Percentiles rank a stretch among this genome's conserved stretches.
These are phyloP conservation scores for Mortierella polycephala DNA, from an alignment of 371 early-diverging fungal species.

Conservation along the genomic window DNA sequence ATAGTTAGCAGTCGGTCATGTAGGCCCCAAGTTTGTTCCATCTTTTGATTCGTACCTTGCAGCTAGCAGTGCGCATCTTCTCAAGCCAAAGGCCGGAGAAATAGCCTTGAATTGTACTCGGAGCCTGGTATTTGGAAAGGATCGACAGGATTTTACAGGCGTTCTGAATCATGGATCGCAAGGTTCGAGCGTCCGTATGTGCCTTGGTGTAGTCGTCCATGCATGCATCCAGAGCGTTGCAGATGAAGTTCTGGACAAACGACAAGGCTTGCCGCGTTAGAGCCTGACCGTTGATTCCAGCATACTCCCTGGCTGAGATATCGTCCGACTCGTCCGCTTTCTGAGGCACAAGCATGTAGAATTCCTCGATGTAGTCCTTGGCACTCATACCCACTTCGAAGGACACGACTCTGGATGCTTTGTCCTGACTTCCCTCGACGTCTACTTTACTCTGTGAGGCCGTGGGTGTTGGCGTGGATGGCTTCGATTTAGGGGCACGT, in stretches of 20 bases:
- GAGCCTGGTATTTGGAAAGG: constrained; percentile 19
- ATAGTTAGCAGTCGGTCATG: not conserved
- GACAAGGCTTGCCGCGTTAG: constrained; percentile 40
- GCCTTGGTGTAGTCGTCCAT: constrained; percentile 17
- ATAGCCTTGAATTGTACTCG: constrained; percentile 17
- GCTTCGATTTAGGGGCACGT: constrained; percentile 47
- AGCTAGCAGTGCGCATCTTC: constrained; percentile 61
- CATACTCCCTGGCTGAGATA: constrained; percentile 32
- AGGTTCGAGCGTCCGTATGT: constrained; percentile 17
- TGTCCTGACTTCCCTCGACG: constrained; percentile 7
- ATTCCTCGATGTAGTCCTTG: constrained; percentile 54
- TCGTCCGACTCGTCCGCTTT: constrained; percentile 20
- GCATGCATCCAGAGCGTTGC: constrained; percentile 27
- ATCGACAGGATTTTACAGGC: constrained; percentile 37
- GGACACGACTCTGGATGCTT: constrained; percentile 13
- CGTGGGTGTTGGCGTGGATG: constrained; percentile 33
- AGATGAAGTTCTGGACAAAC: constrained; percentile 44
- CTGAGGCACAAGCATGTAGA: constrained; percentile 40
- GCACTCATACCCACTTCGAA: constrained; percentile 46
- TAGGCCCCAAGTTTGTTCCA: not conserved
- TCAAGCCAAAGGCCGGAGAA: constrained; percentile 55
- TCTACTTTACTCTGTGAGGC: constrained; percentile 11
- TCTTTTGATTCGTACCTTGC: constrained; percentile 41
- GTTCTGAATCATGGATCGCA: constrained; percentile 46
- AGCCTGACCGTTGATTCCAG: constrained; percentile 47